Evolutionary conservation across 352 stramenopile species (phyloP), one percentile per base, ranked within the genome.

Genomic region (Phytophthora lateralis): DNA sequence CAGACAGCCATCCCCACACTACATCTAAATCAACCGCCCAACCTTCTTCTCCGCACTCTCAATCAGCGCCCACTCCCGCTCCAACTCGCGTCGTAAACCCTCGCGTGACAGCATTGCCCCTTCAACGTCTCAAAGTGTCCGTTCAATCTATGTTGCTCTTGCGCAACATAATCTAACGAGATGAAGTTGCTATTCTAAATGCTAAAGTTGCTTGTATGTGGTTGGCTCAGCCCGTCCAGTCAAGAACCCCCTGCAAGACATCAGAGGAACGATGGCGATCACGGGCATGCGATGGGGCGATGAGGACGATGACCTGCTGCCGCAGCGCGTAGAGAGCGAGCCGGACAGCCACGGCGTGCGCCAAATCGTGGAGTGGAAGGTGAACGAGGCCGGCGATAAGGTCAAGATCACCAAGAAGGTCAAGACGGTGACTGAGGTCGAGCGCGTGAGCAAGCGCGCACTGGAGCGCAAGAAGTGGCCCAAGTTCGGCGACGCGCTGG

Each of bases 391-490:
- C 18, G 81, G 84, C n/a, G 87, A 96, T 54, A 96, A 94, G 71
- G 88, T 96, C 21, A 95, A 96, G 64, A 69, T 96, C n/a, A 96
- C 87, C 44, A 96, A 93, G 72, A 93, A 92, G 57, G 77, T 96
- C 12, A 91, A 96, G 73, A 95, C 91, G 63, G 79, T 96, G 24
- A 90, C 84, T 2, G 81, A 92, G 49, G 78, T 91, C n/a, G 87
- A 74, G 60, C 84, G 80, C 48, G 65, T 95, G 37, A 95, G 85
- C 76, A 96, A 96, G 81, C 78, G 80, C 24, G 80, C 78, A 21
- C 68, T 95, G 11, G 88, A 95, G 62, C 88, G 88, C 56, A 87
- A 88, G 84, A 76, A 85, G 51, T 96, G 87, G 88, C 59, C 49
- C 35, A 96, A 96, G 65, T 96, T 96, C 53, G 88, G 88, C 30